Evolutionary conservation across 305 asterid genomes (phyloP).

Genomic region (Ajuga reptans): DNA sequence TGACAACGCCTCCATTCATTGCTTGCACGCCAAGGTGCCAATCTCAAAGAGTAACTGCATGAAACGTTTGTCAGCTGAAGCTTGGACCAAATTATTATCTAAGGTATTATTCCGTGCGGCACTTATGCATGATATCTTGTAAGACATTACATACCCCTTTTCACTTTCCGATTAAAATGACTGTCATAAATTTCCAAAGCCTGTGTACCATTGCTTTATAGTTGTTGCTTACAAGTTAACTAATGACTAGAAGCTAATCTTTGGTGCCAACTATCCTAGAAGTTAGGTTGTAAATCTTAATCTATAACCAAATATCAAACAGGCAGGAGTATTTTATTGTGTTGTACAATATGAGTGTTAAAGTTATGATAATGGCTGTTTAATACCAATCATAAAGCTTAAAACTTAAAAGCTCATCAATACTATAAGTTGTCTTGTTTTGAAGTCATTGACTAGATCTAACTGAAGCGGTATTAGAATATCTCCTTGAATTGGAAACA

Average conservation of each 20-base stretch:
- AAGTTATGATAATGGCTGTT: background rate
- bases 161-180: background rate
- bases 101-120: constrained; percentile 46
- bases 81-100: constrained; percentile 70
- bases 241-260: too few relatives aligned
- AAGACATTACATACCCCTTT: constrained; percentile 1
- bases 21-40: constrained; percentile 84
- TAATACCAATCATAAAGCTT: background rate
- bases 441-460: too few relatives aligned
- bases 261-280: background rate
- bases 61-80: constrained; percentile 84
- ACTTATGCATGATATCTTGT: constrained; percentile 20
- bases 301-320: background rate
- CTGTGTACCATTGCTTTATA: background rate
- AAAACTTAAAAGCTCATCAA: too few relatives aligned
- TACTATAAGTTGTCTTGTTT: too few relatives aligned
- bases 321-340: background rate
- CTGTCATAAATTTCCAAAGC: background rate
- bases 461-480: too few relatives aligned
- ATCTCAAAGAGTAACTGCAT: constrained; percentile 55
- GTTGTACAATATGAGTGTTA: background rate
- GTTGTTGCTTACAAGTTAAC: background rate
- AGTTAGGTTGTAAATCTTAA: background rate
- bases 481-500: too few relatives aligned
- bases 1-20: constrained; percentile 75